Evolutionary conservation across 345 rosid species (phyloP), one percentile per base, ranked within the genome.

Genomic region (Iberis pinnata): DNA sequence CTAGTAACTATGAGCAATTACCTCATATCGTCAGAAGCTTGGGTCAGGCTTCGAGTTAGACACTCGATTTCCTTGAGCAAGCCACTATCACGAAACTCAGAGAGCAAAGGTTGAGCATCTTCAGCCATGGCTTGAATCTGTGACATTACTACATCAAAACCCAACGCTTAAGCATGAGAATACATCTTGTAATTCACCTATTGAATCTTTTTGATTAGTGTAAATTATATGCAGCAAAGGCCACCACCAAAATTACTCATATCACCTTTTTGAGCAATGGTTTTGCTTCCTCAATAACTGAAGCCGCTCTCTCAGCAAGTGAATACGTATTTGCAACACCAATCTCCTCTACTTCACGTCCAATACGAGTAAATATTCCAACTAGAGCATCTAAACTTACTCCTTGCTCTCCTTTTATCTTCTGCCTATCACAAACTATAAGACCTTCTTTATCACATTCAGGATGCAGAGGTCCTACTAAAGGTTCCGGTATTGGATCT

Each of bases 81-180:
- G 67, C 84, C 90, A 29, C 80, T 78, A 37, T 86, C 76, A 59
- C 80, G 83, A 75, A 86, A 65, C 68, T 81, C 95, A 11, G 94
- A 43, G 25, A 89, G 78, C 69, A 86, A 78, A 68, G 95, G 97
- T 72, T 86, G 88, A 51, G 85, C 72, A 76, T 86, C 95, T 74
- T 79, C 94, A 42, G 97, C 78, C 88, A 89, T 86, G 78, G 84
- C 94, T 75, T 86, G 65, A 35, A 89, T 82, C 94, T 83, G 97
- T 68, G 80, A 86, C 61, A 78, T 77, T 75, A 80, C 77, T 76
- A 80, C 76, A 81, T 72, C 83, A 75, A 65, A 66, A 49, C 55
- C 73, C 75, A 70, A 69, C 47, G 16, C 22, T 50, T 53, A 56
- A 65, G 77, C 77, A 80, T 75, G 61, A 67, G 68, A 47, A 77